These are phyloP conservation scores for Calonectria crousiana DNA, from an alignment of 2,329 filamentous ascomycete species.

Conservation along the genomic window DNA sequence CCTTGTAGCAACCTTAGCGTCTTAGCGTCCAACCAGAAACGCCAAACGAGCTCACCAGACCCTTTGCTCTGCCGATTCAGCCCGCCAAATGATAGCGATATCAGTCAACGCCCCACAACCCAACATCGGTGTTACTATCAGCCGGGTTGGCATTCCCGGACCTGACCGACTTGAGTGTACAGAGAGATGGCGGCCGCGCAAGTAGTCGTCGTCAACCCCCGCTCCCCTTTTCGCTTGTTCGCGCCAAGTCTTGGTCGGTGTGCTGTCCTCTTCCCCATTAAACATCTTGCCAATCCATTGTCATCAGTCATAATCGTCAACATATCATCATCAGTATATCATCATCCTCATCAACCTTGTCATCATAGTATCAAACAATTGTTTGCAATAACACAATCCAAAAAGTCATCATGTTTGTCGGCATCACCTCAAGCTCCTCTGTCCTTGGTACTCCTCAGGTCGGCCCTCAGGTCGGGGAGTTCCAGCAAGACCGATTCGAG, in stretches of 20 bases:
- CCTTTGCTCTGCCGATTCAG: slow-evolving; percentile 38
- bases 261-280: slow-evolving; percentile 39
- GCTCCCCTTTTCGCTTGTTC: slow-evolving; percentile 30
- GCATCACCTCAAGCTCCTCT: slow-evolving; percentile 39
- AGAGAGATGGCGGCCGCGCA: slow-evolving; percentile 33
- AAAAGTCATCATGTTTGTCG: slow-evolving; percentile 50
- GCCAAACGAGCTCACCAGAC: slow-evolving; percentile 41
- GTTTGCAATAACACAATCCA: not conserved
- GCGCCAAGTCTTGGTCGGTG: slow-evolving; percentile 31
- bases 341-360: slow-evolving; percentile 41
- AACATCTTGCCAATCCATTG: slow-evolving; percentile 23
- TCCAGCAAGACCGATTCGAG: slow-evolving; percentile 68
- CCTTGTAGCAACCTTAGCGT: slow-evolving; percentile 40
- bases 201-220: slow-evolving; percentile 39
- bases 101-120: slow-evolving; percentile 42
- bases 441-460: slow-evolving; percentile 30
- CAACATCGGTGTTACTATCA: slow-evolving; percentile 46
- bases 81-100: slow-evolving; percentile 37
- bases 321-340: slow-evolving; percentile 36
- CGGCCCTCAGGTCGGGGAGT: slow-evolving; percentile 37
- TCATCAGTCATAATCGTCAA: slow-evolving; percentile 22
- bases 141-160: slow-evolving; percentile 40
- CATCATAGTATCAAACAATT: slow-evolving; percentile 25
- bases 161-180: slow-evolving; percentile 44
- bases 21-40: slow-evolving; percentile 43